phyloP scores from a whole-genome alignment of 1,284 basidiomycete species.

The Pterulicium gracile region DNA sequence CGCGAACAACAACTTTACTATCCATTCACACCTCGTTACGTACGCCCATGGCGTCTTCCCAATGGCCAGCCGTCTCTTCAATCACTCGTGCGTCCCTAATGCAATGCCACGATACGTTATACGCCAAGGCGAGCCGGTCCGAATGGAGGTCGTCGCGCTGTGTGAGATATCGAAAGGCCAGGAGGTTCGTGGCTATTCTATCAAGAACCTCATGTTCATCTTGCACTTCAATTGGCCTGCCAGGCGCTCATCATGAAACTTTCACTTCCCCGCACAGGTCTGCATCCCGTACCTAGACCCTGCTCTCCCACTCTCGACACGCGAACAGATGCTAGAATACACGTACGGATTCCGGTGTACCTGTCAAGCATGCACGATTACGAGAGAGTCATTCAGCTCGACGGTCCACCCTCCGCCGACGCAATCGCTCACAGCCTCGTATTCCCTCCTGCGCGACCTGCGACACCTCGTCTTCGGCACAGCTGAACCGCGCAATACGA shows the following conservation, averaged over 20 bases:
- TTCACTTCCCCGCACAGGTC: no score
- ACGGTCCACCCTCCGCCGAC: constrained; percentile 23
- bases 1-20: constrained; percentile 66
- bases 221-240: no score
- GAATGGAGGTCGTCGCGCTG: constrained; percentile 54
- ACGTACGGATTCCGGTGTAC: constrained; percentile 61
- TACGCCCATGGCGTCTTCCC: constrained; percentile 66
- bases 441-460: background rate
- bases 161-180: constrained; percentile 42
- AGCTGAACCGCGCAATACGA: constrained; percentile 10
- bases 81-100: constrained; percentile 69
- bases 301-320: constrained; percentile 43
- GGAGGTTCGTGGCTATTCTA: constrained; percentile 38
- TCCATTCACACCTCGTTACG: constrained; percentile 57
- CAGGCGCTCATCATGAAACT: no score
- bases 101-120: constrained; percentile 52
- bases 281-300: constrained; percentile 68
- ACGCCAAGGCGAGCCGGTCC: constrained; percentile 22
- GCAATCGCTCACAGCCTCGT: constrained; percentile 2
- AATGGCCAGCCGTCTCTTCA: constrained; percentile 59
- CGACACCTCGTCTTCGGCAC: background rate
- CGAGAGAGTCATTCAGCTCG: constrained; percentile 23
- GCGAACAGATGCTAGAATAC: constrained; percentile 42
- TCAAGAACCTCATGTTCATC: constrained; percentile 4
- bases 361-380: constrained; percentile 43